Percentiles rank a stretch among this genome's conserved stretches.
Evolutionary conservation across 805 yeast species (phyloP).

Genomic region (Candida berthetii): DNA sequence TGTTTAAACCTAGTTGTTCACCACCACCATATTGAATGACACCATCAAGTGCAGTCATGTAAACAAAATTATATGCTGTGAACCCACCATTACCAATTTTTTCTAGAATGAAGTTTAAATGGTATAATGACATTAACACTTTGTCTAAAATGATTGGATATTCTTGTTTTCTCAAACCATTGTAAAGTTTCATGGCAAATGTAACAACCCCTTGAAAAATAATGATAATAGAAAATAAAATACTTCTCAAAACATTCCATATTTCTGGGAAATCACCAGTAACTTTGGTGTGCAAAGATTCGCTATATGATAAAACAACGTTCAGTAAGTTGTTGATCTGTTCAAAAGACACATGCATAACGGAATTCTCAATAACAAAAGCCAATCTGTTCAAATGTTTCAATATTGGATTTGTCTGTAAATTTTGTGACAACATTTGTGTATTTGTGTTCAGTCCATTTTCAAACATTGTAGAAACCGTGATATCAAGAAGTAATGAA

Average conservation of each 20-base stretch:
- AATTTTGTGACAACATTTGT: neutral
- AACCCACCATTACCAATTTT: constrained; percentile 61
- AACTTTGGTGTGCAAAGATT: constrained; percentile 2
- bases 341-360: constrained; percentile 14
- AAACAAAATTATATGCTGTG: constrained; percentile 56
- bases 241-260: constrained; percentile 33
- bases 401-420: constrained; percentile 29
- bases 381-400: constrained; percentile 45
- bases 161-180: constrained; percentile 8
- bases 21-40: constrained; percentile 22
- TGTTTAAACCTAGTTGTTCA: constrained; percentile 20
- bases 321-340: constrained; percentile 9
- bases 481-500: constrained; percentile 10
- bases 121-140: constrained; percentile 34
- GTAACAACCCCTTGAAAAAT: constrained; percentile 44
- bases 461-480: constrained; percentile 9
- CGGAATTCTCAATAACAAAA: constrained; percentile 33
- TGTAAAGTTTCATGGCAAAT: constrained; percentile 25
- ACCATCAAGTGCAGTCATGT: constrained; percentile 40
- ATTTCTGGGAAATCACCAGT: constrained; percentile 8
- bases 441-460: neutral
- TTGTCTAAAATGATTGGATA: constrained; percentile 19
- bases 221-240: constrained; percentile 41
- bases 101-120: constrained; percentile 40
- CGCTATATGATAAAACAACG: constrained; percentile 9